Conservation (phyloP, 1,284 basidiomycete genomes). For the Sporisorium sorghi region DNA sequence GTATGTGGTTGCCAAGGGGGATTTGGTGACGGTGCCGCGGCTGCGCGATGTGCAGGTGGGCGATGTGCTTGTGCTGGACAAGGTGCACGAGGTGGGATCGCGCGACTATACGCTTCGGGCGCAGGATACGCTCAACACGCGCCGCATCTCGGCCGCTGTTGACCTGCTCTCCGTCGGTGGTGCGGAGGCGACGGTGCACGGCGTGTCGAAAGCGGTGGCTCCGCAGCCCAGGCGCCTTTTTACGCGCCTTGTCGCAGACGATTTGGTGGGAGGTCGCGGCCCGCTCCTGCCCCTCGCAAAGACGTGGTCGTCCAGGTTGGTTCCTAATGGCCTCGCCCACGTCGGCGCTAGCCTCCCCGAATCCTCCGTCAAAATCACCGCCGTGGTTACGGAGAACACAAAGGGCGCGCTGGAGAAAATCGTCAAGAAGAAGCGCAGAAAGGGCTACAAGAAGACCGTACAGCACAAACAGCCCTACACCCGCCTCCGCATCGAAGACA, state of each 20-base stretch:
- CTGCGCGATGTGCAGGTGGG: conserved; percentile 79
- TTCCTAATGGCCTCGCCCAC: conserved; percentile 62
- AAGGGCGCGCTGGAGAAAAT: conserved; percentile 90
- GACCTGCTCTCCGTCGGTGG: conserved; percentile 18
- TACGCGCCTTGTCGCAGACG: conserved; percentile 21
- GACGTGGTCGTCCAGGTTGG: conserved; percentile 59
- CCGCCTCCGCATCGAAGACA: conserved; percentile 71
- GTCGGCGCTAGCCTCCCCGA: conserved; percentile 55
- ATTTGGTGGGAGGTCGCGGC: conserved; percentile 3
- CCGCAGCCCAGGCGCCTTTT: conserved; percentile 38
- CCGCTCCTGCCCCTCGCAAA: conserved; percentile 37
- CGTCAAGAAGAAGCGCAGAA: conserved; percentile 96
- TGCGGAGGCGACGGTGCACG: conserved; percentile 3
- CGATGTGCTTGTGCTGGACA: conserved; percentile 83
- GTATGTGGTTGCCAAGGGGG: conserved; percentile 87
- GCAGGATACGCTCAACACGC: conserved; percentile 54
- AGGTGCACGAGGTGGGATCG: conserved; percentile 93
- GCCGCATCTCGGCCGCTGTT: conserved; percentile 37
- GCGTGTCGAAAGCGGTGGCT: conserved; percentile 18
- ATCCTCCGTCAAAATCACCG: conserved; percentile 76
- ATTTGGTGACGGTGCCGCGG: conserved; percentile 90
- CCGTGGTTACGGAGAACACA: conserved; percentile 95
- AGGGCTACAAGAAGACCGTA: conserved; percentile 87
- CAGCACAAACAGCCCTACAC: conserved; percentile 94
- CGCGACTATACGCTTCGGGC: conserved; percentile 90